Evolutionary conservation across 169 alveolate genomes (phyloP), one percentile per base, ranked within the genome.

Genomic region (Eimeria praecox): DNA sequence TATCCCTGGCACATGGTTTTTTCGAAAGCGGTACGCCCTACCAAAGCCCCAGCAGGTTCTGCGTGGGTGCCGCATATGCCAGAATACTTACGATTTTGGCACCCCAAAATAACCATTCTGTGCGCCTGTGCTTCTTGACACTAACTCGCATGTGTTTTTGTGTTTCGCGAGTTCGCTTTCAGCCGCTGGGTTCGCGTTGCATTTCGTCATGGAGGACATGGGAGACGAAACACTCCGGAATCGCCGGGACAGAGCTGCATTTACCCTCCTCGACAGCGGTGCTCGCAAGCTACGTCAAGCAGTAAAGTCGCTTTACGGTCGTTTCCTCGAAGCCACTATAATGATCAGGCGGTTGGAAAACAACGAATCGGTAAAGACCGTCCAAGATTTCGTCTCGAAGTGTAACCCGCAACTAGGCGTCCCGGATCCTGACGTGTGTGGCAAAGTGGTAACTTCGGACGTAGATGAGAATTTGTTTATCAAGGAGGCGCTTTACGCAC

Each of bases 1-100:
- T 42, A 9, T n/a, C 69, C 33, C 73, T 93, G 35, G 96, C 96
- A 24, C 86, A 93, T 83, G 96, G 96, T 9, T 93, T 56, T 78
- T 93, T 93, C 75, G 64, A 62, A n/a, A 42, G 88, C 42, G 94
- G 96, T 93, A 49, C 33, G 96, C 54, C 54, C 38, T 46, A 18
- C 18, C 30, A 35, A 33, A 71, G 40, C 33, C 30, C n/a, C 9
- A 38, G 3, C 1, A 35, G 82, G 27, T n/a, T 44, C n/a, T 35
- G 4, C 14, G 82, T 35, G 49, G 52, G 6, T 18, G 49, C 10
- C n/a, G 52, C 52, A 35, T 30, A 71, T 71, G 1, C 82, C 52
- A 16, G 49, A 71, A 20, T 30, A 14, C 40, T 30, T 6, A 33
- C 46, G n/a, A 44, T 30, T 6, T 66, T 66, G n/a, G 52, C n/a